phyloP scores from a whole-genome alignment of 1,284 basidiomycete genomes.

The Heterobasidion annosum region DNA sequence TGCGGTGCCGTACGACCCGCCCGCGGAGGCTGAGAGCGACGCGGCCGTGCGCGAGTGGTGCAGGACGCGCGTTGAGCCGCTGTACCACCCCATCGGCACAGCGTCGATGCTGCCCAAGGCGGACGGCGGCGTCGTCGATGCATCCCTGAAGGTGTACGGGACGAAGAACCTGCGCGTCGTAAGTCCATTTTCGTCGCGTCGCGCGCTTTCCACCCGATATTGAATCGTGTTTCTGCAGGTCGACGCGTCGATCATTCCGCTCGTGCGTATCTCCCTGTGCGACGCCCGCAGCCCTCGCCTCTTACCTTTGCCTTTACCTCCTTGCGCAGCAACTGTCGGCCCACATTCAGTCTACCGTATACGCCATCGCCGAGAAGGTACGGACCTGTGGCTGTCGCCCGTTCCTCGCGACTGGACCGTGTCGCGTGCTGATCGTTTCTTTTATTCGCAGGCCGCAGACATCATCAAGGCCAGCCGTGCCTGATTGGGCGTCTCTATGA shows the following conservation, averaged over 20 bases:
- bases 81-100: conserved; percentile 15
- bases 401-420: not conserved
- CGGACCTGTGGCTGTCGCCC: not conserved
- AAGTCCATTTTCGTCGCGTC: not conserved
- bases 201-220: not conserved
- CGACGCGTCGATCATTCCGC: conserved; percentile 3
- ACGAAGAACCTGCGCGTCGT: conserved; percentile 14
- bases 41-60: not conserved
- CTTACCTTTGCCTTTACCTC: not conserved
- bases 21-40: not conserved
- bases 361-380: conserved; percentile 8
- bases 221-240: not conserved
- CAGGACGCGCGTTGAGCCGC: not conserved
- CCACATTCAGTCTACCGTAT: conserved; percentile 5
- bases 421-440: not conserved
- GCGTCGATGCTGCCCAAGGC: conserved; percentile 39
- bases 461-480: conserved; percentile 4
- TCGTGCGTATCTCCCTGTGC: not conserved
- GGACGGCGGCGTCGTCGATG: conserved; percentile 42
- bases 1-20: not conserved
- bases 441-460: conserved; percentile 2
- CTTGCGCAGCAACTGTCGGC: not conserved
- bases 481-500: too few species aligned
- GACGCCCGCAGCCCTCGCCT: not conserved
- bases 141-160: conserved; percentile 32